Conservation (phyloP, 148 eudicot species). For the Salicornia ramosissima region DNA sequence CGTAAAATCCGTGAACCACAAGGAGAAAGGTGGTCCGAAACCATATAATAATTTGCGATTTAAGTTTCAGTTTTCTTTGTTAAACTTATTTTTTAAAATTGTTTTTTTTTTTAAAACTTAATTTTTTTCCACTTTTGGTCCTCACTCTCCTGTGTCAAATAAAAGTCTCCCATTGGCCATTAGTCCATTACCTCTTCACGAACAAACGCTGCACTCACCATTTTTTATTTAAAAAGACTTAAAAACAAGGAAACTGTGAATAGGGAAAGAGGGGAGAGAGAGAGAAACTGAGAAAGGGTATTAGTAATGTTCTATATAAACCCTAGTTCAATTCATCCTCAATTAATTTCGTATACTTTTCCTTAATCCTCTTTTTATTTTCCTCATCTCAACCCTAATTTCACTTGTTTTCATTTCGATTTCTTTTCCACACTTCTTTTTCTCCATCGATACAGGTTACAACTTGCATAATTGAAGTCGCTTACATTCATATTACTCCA, state of each 20-base stretch:
- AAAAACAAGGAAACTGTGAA: not conserved
- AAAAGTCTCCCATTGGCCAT: no score
- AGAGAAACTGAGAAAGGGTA: not conserved
- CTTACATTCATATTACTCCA: no score
- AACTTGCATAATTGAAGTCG: not conserved
- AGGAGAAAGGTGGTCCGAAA: no score
- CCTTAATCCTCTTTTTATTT: constrained; percentile 17
- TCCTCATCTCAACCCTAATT: constrained; percentile 23
- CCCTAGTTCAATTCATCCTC: constrained; percentile 21
- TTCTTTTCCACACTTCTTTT: not conserved
- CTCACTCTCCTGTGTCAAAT: no score
- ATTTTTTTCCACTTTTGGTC: no score
- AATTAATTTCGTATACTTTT: not conserved
- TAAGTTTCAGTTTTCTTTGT: no score
- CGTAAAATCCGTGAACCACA: no score
- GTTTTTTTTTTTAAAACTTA: no score
- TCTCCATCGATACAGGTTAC: constrained; percentile 2
- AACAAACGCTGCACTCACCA: no score
- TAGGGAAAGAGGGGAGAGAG: not conserved
- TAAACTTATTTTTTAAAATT: no score
- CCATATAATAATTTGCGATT: no score
- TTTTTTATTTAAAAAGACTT: not conserved
- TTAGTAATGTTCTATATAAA: not conserved
- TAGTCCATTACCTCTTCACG: no score
- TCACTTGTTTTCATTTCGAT: constrained; percentile 8